These are phyloP conservation scores for Ceratocystis albifundus DNA, from an alignment of 2,329 filamentous ascomycete species.

Conservation along the genomic window DNA sequence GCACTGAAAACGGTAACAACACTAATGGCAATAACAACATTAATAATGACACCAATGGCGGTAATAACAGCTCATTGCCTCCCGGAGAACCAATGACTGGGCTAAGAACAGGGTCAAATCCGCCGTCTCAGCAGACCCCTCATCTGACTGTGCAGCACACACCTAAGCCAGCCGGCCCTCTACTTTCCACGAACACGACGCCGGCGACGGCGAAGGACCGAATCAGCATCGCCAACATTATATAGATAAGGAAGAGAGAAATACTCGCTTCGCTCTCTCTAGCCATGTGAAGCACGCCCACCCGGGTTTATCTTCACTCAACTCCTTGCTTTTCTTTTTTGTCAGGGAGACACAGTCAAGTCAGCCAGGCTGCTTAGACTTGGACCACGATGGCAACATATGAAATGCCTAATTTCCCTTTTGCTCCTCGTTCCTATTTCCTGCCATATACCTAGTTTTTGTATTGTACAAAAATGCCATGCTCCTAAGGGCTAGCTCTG, in stretches of 20 bases:
- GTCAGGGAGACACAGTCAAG: background rate
- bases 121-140: slow-evolving; percentile 25
- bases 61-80: background rate
- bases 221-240: slow-evolving; percentile 39
- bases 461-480: background rate
- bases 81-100: slow-evolving; percentile 7
- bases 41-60: slow-evolving; percentile 2
- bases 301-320: background rate
- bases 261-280: background rate
- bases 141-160: slow-evolving; percentile 20
- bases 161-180: background rate
- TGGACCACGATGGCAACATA: background rate
- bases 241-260: slow-evolving; percentile 27
- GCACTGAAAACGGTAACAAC: background rate
- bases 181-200: background rate
- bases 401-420: background rate
- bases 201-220: slow-evolving; percentile 28
- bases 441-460: background rate
- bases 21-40: slow-evolving; percentile 4
- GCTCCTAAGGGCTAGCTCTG: no score
- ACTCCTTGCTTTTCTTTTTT: background rate
- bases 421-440: background rate
- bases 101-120: slow-evolving; percentile 8
- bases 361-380: background rate
- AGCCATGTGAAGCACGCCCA: background rate